Conservation (phyloP, 2,329 filamentous ascomycete genomes). For the Colletotrichum gigasporum region DNA sequence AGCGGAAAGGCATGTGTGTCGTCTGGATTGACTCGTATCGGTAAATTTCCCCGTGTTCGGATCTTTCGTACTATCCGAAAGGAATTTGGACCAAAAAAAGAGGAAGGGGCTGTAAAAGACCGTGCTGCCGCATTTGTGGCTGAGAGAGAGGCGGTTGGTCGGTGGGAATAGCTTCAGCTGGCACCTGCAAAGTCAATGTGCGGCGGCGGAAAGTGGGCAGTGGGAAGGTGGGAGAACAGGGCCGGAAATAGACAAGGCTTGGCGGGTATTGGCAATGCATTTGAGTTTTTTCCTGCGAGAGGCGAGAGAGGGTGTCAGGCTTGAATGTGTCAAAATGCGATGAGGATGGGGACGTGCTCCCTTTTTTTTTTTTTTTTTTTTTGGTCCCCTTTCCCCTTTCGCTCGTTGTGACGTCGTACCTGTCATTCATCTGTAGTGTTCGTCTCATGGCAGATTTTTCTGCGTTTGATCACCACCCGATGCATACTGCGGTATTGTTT, state of each 20-base stretch:
- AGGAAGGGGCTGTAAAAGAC: not conserved
- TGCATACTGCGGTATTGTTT: too few relatives aligned
- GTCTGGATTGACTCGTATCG: too few relatives aligned
- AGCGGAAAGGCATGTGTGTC: too few relatives aligned
- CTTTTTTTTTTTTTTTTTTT: not conserved
- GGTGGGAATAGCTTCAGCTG: slow-evolving; percentile 26
- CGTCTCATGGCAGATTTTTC: slow-evolving; percentile 10
- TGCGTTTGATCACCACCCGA: slow-evolving; percentile 13
- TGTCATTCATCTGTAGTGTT: slow-evolving; percentile 2
- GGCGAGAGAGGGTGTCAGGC: too few relatives aligned
- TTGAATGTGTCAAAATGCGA: too few relatives aligned
- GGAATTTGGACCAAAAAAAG: too few relatives aligned
- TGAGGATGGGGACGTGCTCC: not conserved
- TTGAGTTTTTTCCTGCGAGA: not conserved
- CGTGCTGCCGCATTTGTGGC: not conserved
- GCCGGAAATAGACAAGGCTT: not conserved
- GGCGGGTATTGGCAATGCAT: not conserved
- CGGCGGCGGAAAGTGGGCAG: slow-evolving; percentile 14
- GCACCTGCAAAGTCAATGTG: not conserved
- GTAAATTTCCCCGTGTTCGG: not conserved
- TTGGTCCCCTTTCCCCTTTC: too few relatives aligned
- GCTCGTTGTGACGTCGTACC: slow-evolving; percentile 10
- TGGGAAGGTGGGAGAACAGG: not conserved
- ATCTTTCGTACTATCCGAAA: not conserved
- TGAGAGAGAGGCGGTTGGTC: not conserved